These are phyloP conservation scores for Lineolata rhizophorae DNA, from an alignment of 495 filamentous ascomycete species.

Conservation along the genomic window DNA sequence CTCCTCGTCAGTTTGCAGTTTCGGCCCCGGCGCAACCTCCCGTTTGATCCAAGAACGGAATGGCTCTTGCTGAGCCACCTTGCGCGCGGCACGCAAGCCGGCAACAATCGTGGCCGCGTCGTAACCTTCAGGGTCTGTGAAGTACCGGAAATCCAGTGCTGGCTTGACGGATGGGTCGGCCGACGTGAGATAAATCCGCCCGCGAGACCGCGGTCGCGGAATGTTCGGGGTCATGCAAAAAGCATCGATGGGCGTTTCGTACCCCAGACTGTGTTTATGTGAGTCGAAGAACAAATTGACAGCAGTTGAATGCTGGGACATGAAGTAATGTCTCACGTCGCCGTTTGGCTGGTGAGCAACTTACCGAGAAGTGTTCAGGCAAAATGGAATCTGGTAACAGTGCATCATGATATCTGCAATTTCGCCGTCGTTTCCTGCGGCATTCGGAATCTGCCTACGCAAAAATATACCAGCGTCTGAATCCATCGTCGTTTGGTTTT, in stretches of 20 bases:
- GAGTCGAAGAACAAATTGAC: conserved; percentile 1
- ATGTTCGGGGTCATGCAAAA: conserved; percentile 92
- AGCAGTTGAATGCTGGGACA: neutral
- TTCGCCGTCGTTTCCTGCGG: conserved; percentile 38
- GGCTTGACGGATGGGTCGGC: conserved; percentile 52
- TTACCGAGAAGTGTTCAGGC: conserved; percentile 20
- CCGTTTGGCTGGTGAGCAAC: too few relatives aligned
- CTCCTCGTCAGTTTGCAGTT: conserved; percentile 43
- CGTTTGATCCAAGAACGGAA: conserved; percentile 63
- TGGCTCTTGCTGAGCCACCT: conserved; percentile 44
- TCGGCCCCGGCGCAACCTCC: conserved; percentile 56
- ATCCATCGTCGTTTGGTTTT: conserved; percentile 67
- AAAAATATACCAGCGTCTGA: conserved; percentile 70
- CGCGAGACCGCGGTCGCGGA: conserved; percentile 54
- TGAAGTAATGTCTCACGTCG: too few relatives aligned
- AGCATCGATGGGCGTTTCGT: conserved; percentile 48
- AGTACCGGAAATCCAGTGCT: conserved; percentile 70
- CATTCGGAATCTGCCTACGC: conserved; percentile 42
- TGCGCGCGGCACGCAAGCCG: conserved; percentile 49
- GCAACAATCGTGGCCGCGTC: conserved; percentile 63
- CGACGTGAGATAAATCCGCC: conserved; percentile 48
- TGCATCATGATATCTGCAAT: conserved; percentile 77
- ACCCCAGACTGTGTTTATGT: conserved; percentile 37
- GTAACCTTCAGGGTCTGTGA: conserved; percentile 67
- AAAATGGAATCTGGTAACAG: conserved; percentile 76